These are phyloP conservation scores for Auricularia sp. DNA, from an alignment of 768 basidiomycete genomes.

Conservation along the genomic window DNA sequence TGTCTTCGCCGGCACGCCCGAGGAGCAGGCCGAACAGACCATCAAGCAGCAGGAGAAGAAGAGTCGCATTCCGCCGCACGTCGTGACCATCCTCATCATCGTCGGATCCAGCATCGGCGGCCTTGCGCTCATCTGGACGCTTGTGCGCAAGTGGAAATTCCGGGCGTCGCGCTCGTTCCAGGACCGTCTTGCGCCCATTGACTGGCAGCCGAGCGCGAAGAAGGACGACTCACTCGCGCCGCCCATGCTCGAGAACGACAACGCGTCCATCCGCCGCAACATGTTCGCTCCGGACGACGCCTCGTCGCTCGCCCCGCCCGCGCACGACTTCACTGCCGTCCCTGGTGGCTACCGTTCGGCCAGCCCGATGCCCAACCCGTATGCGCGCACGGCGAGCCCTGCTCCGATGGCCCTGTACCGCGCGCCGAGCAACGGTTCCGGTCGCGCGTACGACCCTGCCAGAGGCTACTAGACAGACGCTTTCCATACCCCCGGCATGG, in stretches of 20 bases:
- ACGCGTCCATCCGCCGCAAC: background rate
- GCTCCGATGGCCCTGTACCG: background rate
- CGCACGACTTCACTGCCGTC: slow-evolving; percentile 71
- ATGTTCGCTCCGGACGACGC: slow-evolving; percentile 21
- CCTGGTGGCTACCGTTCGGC: slow-evolving; percentile 48
- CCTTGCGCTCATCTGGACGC: slow-evolving; percentile 69
- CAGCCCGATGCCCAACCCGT: background rate
- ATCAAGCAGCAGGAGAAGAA: slow-evolving; percentile 29
- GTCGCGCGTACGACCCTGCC: background rate
- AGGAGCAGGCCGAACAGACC: slow-evolving; percentile 6
- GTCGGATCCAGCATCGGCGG: slow-evolving; percentile 60
- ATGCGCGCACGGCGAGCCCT: background rate
- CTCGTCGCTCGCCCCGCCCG: slow-evolving; percentile 34
- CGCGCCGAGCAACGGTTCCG: background rate
- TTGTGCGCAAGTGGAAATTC: slow-evolving; percentile 90
- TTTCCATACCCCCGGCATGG: background rate
- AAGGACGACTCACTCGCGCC: slow-evolving; percentile 34
- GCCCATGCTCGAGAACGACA: slow-evolving; percentile 2
- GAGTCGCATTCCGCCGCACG: slow-evolving; percentile 9
- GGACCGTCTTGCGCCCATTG: slow-evolving; percentile 76
- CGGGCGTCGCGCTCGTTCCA: slow-evolving; percentile 71
- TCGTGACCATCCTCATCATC: slow-evolving; percentile 53
- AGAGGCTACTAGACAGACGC: background rate
- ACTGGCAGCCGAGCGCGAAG: slow-evolving; percentile 65
- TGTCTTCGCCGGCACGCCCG: background rate